Evolutionary conservation across 768 basidiomycete genomes (phyloP).

Genomic region (Mycena metata): DNA sequence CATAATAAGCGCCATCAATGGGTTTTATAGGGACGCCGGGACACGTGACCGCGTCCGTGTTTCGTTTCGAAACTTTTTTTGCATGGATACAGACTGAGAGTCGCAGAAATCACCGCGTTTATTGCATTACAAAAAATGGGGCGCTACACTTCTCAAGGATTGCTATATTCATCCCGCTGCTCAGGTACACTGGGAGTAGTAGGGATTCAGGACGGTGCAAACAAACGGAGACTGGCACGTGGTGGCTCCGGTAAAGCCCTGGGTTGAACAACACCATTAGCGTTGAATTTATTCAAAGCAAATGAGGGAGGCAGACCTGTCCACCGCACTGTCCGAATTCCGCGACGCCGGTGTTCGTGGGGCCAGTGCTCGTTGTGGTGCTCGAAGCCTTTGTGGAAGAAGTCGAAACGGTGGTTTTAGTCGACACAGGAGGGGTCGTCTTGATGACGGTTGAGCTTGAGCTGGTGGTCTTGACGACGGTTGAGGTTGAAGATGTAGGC

Average conservation of each 20-base stretch:
- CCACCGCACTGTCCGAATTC: constrained; percentile 25
- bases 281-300: background rate
- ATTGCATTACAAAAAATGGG: no score
- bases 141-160: no score
- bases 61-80: no score
- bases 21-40: no score
- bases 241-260: no score
- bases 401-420: background rate
- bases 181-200: constrained; percentile 26
- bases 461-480: constrained; percentile 1
- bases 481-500: background rate
- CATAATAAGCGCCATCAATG: background rate
- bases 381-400: background rate
- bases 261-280: background rate
- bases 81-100: no score
- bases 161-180: no score
- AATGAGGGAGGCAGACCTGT: background rate
- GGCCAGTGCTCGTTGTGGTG: background rate
- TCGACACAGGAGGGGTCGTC: background rate
- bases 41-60: no score
- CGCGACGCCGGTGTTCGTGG: constrained; percentile 9
- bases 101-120: no score
- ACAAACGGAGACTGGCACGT: constrained; percentile 7
- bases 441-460: background rate
- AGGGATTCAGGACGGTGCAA: constrained; percentile 7